Conservation (phyloP, 75 land plant genomes). For the Isoetes taiwanensis region DNA sequence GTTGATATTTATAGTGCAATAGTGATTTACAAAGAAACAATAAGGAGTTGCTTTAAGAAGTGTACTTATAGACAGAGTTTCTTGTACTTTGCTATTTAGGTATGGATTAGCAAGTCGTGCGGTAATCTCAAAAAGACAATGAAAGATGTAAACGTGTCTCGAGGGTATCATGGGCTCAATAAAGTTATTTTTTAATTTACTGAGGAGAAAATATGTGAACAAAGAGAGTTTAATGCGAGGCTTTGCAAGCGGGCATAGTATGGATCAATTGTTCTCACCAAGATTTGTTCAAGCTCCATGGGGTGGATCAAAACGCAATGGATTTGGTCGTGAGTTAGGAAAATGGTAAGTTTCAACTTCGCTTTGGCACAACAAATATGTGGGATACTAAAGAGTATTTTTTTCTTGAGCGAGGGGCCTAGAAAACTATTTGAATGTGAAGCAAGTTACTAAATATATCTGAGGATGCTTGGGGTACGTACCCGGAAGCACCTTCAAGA, state of each 20-base stretch:
- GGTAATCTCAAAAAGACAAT: conserved; percentile 78
- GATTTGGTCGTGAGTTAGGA: conserved; percentile 97
- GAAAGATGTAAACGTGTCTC: conserved; percentile 80
- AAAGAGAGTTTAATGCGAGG: no score
- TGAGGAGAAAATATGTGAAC: no score
- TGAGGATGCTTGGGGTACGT: conserved; percentile 93
- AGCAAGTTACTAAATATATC: conserved; percentile 94
- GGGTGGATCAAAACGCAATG: conserved; percentile 98
- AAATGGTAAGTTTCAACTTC: conserved; percentile 97
- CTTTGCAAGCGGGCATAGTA: conserved; percentile 75
- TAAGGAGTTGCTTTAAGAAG: not conserved
- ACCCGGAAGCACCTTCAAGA: conserved; percentile 73
- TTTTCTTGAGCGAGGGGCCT: conserved; percentile 65
- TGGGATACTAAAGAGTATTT: not conserved
- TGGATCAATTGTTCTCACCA: conserved; percentile 99
- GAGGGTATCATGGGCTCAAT: conserved; percentile 47
- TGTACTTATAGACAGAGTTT: not conserved
- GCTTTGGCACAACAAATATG: no score
- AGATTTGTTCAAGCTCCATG: conserved; percentile 96
- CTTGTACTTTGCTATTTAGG: conserved; percentile 19
- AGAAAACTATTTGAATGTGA: conserved; percentile 80
- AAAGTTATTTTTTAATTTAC: no score
- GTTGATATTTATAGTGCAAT: no score
- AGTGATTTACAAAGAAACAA: no score
- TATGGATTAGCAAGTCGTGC: conserved; percentile 95